Percentiles rank a stretch among this genome's conserved stretches.
Conservation (phyloP, 169 alveolate genomes). For the Plasmodium adleri region DNA sequence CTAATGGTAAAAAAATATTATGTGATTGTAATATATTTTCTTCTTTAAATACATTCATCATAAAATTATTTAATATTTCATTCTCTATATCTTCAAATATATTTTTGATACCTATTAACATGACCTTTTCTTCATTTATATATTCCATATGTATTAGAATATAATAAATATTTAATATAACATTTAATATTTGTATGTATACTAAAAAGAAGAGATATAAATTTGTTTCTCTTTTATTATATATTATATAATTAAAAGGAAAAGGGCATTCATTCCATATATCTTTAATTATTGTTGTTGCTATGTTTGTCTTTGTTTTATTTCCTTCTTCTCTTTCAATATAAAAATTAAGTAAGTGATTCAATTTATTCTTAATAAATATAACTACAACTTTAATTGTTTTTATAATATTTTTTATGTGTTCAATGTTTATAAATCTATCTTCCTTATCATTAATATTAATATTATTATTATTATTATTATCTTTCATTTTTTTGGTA, state of each 20-base stretch:
- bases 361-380: neutral
- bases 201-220: slow-evolving; percentile 32
- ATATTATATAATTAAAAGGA: slow-evolving; percentile 39
- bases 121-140: neutral
- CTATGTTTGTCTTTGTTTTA: neutral
- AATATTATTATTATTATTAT: neutral
- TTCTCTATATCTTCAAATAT: slow-evolving; percentile 2
- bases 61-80: slow-evolving; percentile 14
- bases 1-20: slow-evolving; percentile 29
- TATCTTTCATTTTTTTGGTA: slow-evolving; percentile 19
- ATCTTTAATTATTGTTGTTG: slow-evolving; percentile 10
- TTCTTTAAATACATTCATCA: slow-evolving; percentile 14
- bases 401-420: neutral
- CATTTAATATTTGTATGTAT: slow-evolving; percentile 23
- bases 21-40: slow-evolving; percentile 46
- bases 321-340: neutral
- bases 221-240: slow-evolving; percentile 10
- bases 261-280: slow-evolving; percentile 25
- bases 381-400: neutral
- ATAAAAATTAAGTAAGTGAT: slow-evolving; percentile 2
- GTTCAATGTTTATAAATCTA: neutral
- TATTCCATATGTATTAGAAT: neutral
- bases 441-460: neutral
- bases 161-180: slow-evolving; percentile 12
- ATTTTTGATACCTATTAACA: neutral